Conservation (phyloP, 192 early-diverging fungal species). For the Pilobolus umbonatus region DNA sequence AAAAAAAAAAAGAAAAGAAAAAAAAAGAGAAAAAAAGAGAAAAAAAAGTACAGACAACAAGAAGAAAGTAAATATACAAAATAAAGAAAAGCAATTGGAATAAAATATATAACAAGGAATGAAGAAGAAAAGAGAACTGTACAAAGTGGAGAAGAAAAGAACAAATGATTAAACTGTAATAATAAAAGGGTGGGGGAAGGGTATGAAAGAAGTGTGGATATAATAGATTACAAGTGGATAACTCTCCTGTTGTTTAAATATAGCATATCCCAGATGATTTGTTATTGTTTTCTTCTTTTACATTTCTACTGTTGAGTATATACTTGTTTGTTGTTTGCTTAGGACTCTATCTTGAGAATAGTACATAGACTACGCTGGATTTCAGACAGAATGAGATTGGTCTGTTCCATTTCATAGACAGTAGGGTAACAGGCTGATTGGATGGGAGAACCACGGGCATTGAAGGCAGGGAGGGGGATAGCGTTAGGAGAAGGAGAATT, state of each 20-base stretch:
- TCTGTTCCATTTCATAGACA: conserved; percentile 29
- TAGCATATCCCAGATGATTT: background rate
- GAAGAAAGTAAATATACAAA: too few species aligned
- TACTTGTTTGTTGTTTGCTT: background rate
- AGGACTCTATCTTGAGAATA: conserved; percentile 46
- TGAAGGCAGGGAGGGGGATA: conserved; percentile 50
- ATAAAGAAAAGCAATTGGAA: background rate
- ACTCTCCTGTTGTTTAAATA: too few species aligned
- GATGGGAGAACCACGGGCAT: conserved; percentile 23
- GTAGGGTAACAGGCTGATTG: conserved; percentile 5
- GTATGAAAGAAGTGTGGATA: too few species aligned
- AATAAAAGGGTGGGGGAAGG: too few species aligned
- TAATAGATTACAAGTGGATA: too few species aligned
- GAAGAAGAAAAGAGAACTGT: too few species aligned
- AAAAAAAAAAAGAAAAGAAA: background rate
- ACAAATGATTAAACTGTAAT: too few species aligned
- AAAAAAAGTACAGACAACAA: background rate
- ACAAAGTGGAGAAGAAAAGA: too few species aligned
- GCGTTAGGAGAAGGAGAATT: conserved; percentile 54
- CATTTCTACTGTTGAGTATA: conserved; percentile 1
- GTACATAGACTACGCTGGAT: conserved; percentile 44
- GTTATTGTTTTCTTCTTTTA: conserved; percentile 4
- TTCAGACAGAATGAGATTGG: conserved; percentile 34
- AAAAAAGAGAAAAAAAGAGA: background rate
- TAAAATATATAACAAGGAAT: too few species aligned